A percentile compares a stretch with the other conserved stretches of the same genome.
phyloP scores from a whole-genome alignment of 805 yeast genomes.

The Alloascoidea africana region DNA sequence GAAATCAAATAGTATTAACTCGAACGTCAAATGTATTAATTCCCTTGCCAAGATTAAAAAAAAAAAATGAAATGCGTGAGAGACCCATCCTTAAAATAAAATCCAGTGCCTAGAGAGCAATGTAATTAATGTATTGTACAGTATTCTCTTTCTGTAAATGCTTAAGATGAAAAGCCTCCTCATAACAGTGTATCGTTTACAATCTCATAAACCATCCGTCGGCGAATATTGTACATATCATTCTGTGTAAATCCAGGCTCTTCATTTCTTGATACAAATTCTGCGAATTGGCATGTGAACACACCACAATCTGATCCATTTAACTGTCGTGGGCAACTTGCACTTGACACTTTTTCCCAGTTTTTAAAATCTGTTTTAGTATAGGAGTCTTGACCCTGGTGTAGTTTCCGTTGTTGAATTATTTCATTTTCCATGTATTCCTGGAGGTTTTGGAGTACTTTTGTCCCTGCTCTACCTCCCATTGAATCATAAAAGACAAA shows the following conservation, averaged over 20 bases:
- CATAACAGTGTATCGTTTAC: conserved; percentile 19
- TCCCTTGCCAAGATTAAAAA: too few species aligned
- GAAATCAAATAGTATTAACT: too few species aligned
- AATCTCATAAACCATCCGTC: conserved; percentile 54
- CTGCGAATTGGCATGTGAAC: conserved; percentile 69
- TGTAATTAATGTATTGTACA: too few species aligned
- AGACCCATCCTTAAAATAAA: too few species aligned
- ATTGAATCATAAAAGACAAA: conserved; percentile 74
- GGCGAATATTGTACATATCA: conserved; percentile 56
- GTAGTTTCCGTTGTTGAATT: conserved; percentile 31
- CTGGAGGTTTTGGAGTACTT: conserved; percentile 30
- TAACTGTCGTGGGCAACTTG: conserved; percentile 77
- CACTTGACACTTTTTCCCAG: conserved; percentile 15
- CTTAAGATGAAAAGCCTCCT: too few species aligned
- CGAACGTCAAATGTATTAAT: too few species aligned
- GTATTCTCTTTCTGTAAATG: too few species aligned
- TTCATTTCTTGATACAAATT: conserved; percentile 35
- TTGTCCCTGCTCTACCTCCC: conserved; percentile 18
- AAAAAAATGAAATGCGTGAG: too few species aligned
- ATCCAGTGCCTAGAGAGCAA: too few species aligned
- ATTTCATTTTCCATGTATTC: conserved; percentile 55
- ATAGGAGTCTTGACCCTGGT: conserved; percentile 20
- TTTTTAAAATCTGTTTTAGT: too few species aligned
- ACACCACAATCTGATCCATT: conserved; percentile 96
- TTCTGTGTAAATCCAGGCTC: conserved; percentile 39